Evolutionary conservation across 352 stramenopile species (phyloP).

Genomic region (Globisporangium lucens): DNA sequence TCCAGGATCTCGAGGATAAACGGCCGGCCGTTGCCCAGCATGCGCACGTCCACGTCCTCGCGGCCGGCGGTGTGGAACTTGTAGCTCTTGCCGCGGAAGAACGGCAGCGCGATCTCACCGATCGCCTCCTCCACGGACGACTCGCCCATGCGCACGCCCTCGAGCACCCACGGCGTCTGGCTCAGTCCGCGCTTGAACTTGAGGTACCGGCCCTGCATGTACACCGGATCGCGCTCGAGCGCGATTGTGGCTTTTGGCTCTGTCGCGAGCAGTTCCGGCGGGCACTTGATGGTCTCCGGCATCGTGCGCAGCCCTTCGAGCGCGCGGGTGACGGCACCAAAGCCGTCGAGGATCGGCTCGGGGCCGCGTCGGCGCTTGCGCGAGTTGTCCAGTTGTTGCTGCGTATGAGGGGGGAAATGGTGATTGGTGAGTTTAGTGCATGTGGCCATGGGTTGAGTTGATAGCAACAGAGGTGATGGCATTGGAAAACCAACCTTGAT

Average conservation of each 20-base stretch:
- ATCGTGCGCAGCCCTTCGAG: conserved; percentile 43
- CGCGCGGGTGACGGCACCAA: conserved; percentile 71
- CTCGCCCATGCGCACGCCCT: conserved; percentile 81
- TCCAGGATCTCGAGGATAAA: conserved; percentile 90
- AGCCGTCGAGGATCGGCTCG: conserved; percentile 65
- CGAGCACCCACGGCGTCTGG: conserved; percentile 90
- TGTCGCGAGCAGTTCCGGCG: conserved; percentile 40
- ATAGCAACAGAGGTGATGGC: neutral
- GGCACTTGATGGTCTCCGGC: conserved; percentile 52
- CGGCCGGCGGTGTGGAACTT: conserved; percentile 97
- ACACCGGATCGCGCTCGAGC: conserved; percentile 82
- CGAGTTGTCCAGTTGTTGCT: conserved; percentile 60
- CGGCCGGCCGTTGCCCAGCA: conserved; percentile 92
- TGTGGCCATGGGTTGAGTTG: neutral
- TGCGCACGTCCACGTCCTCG: conserved; percentile 97
- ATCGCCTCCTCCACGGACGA: conserved; percentile 90
- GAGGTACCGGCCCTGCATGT: conserved; percentile 87
- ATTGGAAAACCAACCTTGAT: conserved; percentile 46
- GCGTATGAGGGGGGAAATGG: neutral
- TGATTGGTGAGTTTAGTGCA: neutral
- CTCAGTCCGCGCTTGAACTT: conserved; percentile 89
- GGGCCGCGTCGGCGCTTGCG: conserved; percentile 69
- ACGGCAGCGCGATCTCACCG: conserved; percentile 59
- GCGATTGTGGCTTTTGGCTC: conserved; percentile 31
- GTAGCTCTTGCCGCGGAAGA: conserved; percentile 65